phyloP scores from a whole-genome alignment of 768 basidiomycete genomes.

The Mycena sanguinolenta region DNA sequence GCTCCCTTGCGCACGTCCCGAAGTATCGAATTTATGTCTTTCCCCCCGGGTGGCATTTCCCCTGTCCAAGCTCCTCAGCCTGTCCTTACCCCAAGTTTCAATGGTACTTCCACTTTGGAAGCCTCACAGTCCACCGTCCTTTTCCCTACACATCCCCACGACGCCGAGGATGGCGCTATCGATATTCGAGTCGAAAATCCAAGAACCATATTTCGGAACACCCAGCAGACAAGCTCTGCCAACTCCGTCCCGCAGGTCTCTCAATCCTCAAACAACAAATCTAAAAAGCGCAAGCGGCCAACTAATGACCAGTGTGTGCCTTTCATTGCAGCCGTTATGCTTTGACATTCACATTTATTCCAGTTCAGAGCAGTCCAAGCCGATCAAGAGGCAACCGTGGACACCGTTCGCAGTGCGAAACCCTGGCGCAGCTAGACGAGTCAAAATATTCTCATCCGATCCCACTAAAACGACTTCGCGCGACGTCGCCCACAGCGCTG shows the following conservation, averaged over 20 bases:
- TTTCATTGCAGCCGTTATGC: background rate
- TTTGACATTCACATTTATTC: background rate
- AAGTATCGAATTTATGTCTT: too few relatives aligned
- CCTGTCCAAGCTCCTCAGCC: background rate
- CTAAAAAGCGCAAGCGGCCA: slow-evolving; percentile 2
- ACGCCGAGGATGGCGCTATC: too few relatives aligned
- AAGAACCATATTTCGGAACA: background rate
- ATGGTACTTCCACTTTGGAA: background rate
- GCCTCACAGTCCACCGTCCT: slow-evolving; percentile 1
- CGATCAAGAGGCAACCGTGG: background rate
- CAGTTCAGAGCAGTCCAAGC: background rate
- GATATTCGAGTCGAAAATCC: too few relatives aligned
- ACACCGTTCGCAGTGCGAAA: background rate
- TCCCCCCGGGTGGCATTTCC: background rate
- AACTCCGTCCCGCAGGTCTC: too few relatives aligned
- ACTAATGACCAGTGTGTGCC: background rate
- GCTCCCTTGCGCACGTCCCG: background rate
- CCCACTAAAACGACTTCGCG: background rate
- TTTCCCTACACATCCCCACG: background rate
- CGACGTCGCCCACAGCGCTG: background rate
- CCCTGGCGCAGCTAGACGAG: background rate
- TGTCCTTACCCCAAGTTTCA: background rate
- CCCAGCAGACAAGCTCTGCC: background rate
- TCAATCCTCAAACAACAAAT: background rate
- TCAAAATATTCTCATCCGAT: background rate